These are phyloP conservation scores for Fusarium sp. DNA, from an alignment of 2,329 filamentous ascomycete genomes.

Conservation along the genomic window DNA sequence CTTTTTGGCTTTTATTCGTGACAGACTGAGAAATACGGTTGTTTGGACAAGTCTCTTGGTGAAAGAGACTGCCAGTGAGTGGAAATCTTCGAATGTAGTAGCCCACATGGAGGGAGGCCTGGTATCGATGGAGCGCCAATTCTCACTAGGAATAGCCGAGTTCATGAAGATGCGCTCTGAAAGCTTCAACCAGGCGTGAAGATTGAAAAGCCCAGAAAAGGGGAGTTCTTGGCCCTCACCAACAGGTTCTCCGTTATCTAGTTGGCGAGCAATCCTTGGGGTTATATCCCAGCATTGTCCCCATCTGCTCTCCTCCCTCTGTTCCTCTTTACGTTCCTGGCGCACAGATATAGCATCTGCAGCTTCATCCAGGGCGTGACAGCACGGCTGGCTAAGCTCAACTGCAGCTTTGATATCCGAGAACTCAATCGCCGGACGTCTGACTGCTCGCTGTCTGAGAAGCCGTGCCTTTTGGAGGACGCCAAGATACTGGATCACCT, in stretches of 20 bases:
- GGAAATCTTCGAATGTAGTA: constrained; percentile 79
- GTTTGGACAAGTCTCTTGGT: constrained; percentile 76
- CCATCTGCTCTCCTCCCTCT: constrained; percentile 67
- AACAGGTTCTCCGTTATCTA: constrained; percentile 41
- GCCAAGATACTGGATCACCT: constrained; percentile 75
- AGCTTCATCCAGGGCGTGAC: constrained; percentile 70
- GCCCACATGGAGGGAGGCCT: constrained; percentile 75
- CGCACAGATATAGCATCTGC: constrained; percentile 71
- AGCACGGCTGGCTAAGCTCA: constrained; percentile 75
- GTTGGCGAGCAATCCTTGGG: constrained; percentile 46
- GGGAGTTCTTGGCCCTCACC: constrained; percentile 48
- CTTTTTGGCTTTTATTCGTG: constrained; percentile 67
- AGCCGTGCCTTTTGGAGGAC: constrained; percentile 64
- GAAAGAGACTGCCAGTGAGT: constrained; percentile 71
- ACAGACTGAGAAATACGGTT: constrained; percentile 74
- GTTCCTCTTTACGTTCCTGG: constrained; percentile 70
- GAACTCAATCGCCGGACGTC: constrained; percentile 51
- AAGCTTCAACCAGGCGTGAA: constrained; percentile 69
- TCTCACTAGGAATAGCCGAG: constrained; percentile 64
- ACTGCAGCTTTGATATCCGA: constrained; percentile 74
- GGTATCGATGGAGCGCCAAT: constrained; percentile 72
- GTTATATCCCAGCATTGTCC: constrained; percentile 73
- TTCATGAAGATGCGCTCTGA: constrained; percentile 82
- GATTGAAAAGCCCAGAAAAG: constrained; percentile 65
- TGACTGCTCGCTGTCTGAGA: constrained; percentile 50